A percentile compares a stretch with the other conserved stretches of the same genome.
These are phyloP conservation scores for Erythrophleum ivorense DNA, from an alignment of 331 rosid genomes.

Conservation along the genomic window DNA sequence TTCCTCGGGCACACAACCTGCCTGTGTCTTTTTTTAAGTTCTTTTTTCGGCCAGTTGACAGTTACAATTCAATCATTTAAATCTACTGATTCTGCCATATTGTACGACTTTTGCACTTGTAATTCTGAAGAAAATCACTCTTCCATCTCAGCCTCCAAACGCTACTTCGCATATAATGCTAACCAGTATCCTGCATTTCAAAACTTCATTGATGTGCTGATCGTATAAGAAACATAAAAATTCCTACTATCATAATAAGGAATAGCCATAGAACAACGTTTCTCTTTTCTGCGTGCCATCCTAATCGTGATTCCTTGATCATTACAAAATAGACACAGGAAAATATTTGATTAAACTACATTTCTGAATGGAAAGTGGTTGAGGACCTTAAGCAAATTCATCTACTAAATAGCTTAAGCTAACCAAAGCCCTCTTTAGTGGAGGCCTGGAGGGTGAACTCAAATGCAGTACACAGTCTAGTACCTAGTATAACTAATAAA, in stretches of 20 bases:
- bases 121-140: background rate
- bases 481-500: background rate
- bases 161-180: background rate
- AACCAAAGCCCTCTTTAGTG: background rate
- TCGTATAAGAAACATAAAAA: background rate
- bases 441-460: constrained; percentile 25
- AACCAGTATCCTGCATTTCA: background rate
- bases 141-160: background rate
- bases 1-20: background rate
- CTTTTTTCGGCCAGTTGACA: background rate
- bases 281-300: too few species aligned
- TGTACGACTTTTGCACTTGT: background rate
- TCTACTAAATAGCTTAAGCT: background rate
- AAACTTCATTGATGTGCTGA: background rate
- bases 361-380: background rate
- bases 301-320: background rate
- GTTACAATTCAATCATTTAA: too few species aligned
- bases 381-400: background rate
- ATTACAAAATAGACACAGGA: background rate
- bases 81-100: background rate
- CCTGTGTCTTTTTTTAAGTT: too few species aligned
- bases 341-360: background rate
- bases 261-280: background rate
- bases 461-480: constrained; percentile 37
- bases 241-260: background rate